phyloP scores from a whole-genome alignment of 108 stramenopile species.

The Fistulifera solaris region DNA sequence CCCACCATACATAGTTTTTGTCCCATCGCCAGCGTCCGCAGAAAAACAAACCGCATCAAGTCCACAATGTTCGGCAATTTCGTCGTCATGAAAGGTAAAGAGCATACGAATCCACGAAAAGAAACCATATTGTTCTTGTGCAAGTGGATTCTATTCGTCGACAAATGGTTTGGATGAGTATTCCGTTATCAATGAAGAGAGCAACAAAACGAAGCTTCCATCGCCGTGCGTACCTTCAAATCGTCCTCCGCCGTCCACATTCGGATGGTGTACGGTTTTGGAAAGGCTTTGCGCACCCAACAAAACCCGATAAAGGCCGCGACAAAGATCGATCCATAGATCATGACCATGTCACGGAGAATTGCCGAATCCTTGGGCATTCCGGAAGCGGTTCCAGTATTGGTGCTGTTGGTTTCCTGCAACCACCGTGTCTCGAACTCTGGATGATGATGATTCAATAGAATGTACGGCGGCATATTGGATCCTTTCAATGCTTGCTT shows the following conservation, averaged over 20 bases:
- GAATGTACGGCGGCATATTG: no score
- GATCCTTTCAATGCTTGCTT: no score
- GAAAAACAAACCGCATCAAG: constrained; percentile 42
- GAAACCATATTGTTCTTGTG: constrained; percentile 33
- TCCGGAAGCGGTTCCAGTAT: background rate
- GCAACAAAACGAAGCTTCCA: no score
- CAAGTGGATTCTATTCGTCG: constrained; percentile 18
- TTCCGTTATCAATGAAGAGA: no score
- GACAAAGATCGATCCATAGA: constrained; percentile 48
- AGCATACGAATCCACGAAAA: constrained; percentile 55
- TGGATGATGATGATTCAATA: no score
- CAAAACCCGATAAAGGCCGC: constrained; percentile 31
- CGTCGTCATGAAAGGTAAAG: constrained; percentile 33
- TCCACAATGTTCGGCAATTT: constrained; percentile 32
- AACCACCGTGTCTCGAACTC: no score
- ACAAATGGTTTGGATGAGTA: no score
- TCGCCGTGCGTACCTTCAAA: no score
- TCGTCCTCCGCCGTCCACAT: constrained; percentile 23
- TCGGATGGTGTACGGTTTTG: constrained; percentile 38
- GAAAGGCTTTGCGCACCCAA: constrained; percentile 32
- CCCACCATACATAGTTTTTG: constrained; percentile 25
- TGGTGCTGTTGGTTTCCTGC: no score
- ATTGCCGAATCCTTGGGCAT: constrained; percentile 23
- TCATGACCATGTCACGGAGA: constrained; percentile 25
- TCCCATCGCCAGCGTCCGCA: constrained; percentile 28